phyloP scores from a whole-genome alignment of 352 stramenopile species.

The Phytopythium cucurbitacearum region DNA sequence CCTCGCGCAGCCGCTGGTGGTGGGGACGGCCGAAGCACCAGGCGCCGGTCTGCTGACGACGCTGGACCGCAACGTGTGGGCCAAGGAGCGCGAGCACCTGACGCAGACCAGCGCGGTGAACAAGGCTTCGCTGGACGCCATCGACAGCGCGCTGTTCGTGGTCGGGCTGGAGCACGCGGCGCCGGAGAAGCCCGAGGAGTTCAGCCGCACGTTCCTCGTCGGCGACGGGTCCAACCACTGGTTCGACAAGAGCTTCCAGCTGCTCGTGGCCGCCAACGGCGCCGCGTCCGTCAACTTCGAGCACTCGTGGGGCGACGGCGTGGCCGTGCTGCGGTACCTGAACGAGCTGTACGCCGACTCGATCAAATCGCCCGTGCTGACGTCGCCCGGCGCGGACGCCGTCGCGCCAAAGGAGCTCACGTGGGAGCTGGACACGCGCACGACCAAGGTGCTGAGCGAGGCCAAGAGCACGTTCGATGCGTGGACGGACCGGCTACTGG shows the following conservation, averaged over 20 bases:
- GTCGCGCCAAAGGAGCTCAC: constrained; percentile 34
- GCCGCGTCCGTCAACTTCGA: constrained; percentile 88
- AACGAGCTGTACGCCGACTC: constrained; percentile 87
- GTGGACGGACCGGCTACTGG: constrained; percentile 53
- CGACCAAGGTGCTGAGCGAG: constrained; percentile 57
- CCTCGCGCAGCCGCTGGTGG: constrained; percentile 49
- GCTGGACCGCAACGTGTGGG: constrained; percentile 82
- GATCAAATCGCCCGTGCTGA: constrained; percentile 67
- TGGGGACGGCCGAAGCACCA: constrained; percentile 25
- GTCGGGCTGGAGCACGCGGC: constrained; percentile 72
- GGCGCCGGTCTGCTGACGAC: constrained; percentile 80
- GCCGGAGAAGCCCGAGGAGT: constrained; percentile 44
- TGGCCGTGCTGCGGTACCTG: constrained; percentile 85
- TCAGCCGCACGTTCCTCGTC: constrained; percentile 77
- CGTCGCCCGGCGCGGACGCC: constrained; percentile 11
- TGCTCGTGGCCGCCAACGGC: constrained; percentile 82
- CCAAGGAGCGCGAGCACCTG: constrained; percentile 54
- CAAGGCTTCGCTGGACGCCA: constrained; percentile 64
- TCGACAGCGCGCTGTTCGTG: constrained; percentile 86
- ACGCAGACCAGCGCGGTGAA: constrained; percentile 49
- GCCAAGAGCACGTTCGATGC: constrained; percentile 69
- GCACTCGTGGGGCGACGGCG: constrained; percentile 87
- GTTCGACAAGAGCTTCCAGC: constrained; percentile 92
- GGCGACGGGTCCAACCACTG: constrained; percentile 87
- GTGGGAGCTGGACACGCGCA: constrained; percentile 59